phyloP scores from a whole-genome alignment of 768 basidiomycete genomes.

The Kondoa subrosea region DNA sequence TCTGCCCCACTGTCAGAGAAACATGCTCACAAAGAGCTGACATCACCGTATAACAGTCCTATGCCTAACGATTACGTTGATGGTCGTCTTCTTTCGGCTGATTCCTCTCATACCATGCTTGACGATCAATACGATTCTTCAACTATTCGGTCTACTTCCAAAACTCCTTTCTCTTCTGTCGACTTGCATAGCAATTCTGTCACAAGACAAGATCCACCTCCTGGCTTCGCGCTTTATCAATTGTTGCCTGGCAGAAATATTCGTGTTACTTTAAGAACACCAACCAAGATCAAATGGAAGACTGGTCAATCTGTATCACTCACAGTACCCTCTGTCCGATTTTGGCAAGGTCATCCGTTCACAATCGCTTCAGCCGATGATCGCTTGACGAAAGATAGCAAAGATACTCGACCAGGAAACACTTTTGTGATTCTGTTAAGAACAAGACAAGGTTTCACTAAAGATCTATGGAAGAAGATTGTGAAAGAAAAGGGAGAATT shows the following conservation, averaged over 20 bases:
- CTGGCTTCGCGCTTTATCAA: conserved; percentile 52
- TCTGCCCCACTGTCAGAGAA: background rate
- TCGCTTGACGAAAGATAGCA: conserved; percentile 15
- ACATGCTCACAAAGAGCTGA: background rate
- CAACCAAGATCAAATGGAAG: conserved; percentile 47
- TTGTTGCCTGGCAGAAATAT: conserved; percentile 54
- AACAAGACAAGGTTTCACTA: conserved; percentile 53
- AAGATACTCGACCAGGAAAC: conserved; percentile 20
- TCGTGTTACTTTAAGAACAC: conserved; percentile 48
- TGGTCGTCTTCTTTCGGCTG: background rate
- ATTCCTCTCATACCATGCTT: background rate
- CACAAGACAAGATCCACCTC: conserved; percentile 44
- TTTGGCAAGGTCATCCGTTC: conserved; percentile 53
- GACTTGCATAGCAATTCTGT: background rate
- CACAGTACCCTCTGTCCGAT: conserved; percentile 48
- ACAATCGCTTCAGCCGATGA: conserved; percentile 47
- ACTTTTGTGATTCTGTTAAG: conserved; percentile 51
- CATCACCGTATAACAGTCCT: background rate
- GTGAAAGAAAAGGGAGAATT: conserved; percentile 30
- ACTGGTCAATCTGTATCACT: conserved; percentile 66
- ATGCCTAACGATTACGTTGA: background rate
- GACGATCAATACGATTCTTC: background rate
- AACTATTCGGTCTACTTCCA: background rate
- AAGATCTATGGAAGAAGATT: conserved; percentile 47
- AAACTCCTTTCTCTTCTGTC: background rate